Percentiles rank a stretch among this genome's conserved stretches.
phyloP scores from a whole-genome alignment of 371 early-diverging fungal genomes.

The Chytridium lagenaria region DNA sequence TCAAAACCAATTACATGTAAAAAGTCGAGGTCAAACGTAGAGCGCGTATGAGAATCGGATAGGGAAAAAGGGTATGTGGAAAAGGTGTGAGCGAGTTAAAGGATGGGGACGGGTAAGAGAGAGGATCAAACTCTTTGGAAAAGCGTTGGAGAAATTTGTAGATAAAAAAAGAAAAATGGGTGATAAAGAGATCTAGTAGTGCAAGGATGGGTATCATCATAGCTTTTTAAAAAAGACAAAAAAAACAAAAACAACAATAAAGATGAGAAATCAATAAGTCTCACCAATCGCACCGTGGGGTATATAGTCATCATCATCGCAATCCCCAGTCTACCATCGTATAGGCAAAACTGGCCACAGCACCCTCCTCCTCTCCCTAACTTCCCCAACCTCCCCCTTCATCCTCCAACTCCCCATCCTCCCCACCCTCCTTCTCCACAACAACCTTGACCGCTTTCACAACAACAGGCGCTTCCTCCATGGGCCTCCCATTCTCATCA shows the following conservation, averaged over 20 bases:
- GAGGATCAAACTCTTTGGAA: no score
- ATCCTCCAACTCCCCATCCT: background rate
- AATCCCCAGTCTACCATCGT: slow-evolving; percentile 9
- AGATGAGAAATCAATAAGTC: background rate
- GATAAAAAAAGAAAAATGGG: no score
- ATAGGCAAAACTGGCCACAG: slow-evolving; percentile 40
- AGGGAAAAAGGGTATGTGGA: no score
- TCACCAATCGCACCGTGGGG: background rate
- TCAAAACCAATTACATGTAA: no score
- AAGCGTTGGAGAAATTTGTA: no score
- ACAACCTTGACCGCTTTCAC: background rate
- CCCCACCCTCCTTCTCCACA: background rate
- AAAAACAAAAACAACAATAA: background rate
- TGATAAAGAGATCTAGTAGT: no score
- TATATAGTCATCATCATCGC: background rate
- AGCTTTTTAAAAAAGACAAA: background rate
- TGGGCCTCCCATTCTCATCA: slow-evolving; percentile 4
- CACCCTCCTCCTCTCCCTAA: slow-evolving; percentile 13
- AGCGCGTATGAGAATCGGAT: no score
- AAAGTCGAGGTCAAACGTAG: no score
- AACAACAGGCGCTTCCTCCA: background rate
- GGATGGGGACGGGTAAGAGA: no score
- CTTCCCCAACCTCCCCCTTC: slow-evolving; percentile 19
- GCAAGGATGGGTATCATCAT: slow-evolving; percentile 23
- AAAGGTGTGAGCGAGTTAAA: no score